Evolutionary conservation across 768 basidiomycete genomes (phyloP).

Genomic region (Psilocybe sp.): DNA sequence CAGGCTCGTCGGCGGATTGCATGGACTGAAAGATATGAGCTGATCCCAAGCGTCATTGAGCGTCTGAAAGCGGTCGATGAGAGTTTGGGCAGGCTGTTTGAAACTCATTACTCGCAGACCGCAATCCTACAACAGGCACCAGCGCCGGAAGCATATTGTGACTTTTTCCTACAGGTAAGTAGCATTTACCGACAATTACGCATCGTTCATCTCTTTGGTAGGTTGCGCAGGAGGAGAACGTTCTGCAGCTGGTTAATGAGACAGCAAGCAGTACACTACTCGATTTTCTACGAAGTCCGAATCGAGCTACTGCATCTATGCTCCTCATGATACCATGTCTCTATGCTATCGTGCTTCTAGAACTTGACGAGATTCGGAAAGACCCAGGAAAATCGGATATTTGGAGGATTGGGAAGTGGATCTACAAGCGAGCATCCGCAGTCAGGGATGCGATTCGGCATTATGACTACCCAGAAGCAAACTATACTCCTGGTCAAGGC

Average conservation of each 20-base stretch:
- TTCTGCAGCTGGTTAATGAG: slow-evolving; percentile 1
- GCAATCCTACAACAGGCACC: background rate
- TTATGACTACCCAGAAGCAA: background rate
- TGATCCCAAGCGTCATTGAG: too few relatives aligned
- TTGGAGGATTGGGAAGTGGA: too few relatives aligned
- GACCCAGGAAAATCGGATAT: background rate
- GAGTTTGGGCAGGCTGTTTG: background rate
- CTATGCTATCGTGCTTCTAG: background rate
- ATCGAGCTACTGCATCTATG: background rate
- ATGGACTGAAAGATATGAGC: too few relatives aligned
- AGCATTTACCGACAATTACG: background rate
- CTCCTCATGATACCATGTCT: background rate
- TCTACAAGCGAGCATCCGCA: too few relatives aligned
- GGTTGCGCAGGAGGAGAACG: too few relatives aligned
- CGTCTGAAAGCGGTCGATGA: too few relatives aligned
- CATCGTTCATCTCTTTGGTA: background rate
- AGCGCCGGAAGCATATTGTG: background rate
- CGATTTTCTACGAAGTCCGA: background rate
- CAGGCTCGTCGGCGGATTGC: too few relatives aligned
- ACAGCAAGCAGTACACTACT: background rate
- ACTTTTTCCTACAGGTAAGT: slow-evolving; percentile 2
- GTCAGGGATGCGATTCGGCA: too few relatives aligned
- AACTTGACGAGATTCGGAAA: background rate
- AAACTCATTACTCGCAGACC: background rate
- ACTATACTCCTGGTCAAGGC: background rate